Evolutionary conservation across 441 rosid genomes (phyloP), one percentile per base, ranked within the genome.

Genomic region (Pelargonium myrrhifolium): DNA sequence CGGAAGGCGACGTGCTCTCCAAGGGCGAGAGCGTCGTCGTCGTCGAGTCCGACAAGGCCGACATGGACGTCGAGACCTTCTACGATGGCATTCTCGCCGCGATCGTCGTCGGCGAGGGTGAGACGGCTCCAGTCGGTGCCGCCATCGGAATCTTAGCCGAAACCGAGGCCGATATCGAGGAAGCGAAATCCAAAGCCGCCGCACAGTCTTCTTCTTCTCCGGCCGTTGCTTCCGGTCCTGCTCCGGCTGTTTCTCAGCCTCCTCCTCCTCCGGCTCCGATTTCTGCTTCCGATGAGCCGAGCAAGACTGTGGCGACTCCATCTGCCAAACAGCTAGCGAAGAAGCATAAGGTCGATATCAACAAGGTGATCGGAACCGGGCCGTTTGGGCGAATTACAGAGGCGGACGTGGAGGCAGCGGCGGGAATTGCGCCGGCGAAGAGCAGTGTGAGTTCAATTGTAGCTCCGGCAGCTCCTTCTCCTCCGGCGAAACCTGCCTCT

Each of bases 1-100:
- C n/a, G n/a, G 99, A 93, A 70, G 99, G 97, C 39, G 99, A 93
- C 74, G 80, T 81, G 53, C 92, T 93, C 37, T 81, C 92, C 49
- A 91, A 89, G 68, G 99, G 99, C 18, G 95, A 93, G 69, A 93
- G 97, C 74, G 99, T 91, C 45, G 99, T 93, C n/a, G 99, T 93
- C 15, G 97, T 93, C 9, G 97, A 93, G 78, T 93, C 99, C 62
- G 99, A 90, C 77, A 93, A 93, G 74, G 99, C 99, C 6, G 99
- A 93, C 77, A 91, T 93, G 97, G 97, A 93, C 56, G 97, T 93
- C 8, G 97, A 94, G 81, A 91, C 99, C 14, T 94, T 94, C 76
- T 91, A 94, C 68, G 96, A 94, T 21, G 99, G 96, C 6, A 87
- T 88, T 69, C 90, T 94, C 31, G 99, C 96, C 28, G 96, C 99